Conservation (phyloP, 768 basidiomycete species). For the Trametes punicea region DNA sequence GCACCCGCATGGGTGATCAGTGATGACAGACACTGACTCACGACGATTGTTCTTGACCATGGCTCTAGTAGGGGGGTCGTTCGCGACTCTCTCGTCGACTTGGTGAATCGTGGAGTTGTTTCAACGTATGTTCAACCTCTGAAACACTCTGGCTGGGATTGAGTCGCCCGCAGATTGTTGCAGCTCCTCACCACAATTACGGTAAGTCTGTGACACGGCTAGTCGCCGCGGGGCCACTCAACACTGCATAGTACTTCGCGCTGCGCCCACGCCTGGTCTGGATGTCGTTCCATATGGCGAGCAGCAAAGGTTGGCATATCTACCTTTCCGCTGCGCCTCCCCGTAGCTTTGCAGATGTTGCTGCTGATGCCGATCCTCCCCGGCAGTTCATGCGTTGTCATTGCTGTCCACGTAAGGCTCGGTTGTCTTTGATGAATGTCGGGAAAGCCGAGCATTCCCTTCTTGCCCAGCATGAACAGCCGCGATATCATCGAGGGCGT, state of each 20-base stretch:
- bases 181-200: conserved; percentile 12
- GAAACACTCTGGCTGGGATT: too few relatives aligned
- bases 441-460: background rate
- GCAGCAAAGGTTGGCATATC: conserved; percentile 10
- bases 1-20: too few relatives aligned
- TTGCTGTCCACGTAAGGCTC: conserved; percentile 7
- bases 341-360: background rate
- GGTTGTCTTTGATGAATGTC: background rate
- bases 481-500: conserved; percentile 1
- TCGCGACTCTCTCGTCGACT: background rate
- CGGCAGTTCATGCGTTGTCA: conserved; percentile 7
- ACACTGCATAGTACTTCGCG: conserved; percentile 9
- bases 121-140: conserved; percentile 6
- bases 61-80: background rate
- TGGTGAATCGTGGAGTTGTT: conserved; percentile 10
- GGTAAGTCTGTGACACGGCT: background rate
- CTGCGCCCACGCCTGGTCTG: conserved; percentile 5
- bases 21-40: background rate
- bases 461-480: conserved; percentile 1
- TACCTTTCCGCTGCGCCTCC: background rate
- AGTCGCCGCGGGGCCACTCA: too few relatives aligned
- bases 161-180: background rate
- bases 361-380: background rate
- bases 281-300: conserved; percentile 13
- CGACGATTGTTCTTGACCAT: background rate